Conservation (phyloP, 1,284 basidiomycete genomes). For the Pholiota adiposa region DNA sequence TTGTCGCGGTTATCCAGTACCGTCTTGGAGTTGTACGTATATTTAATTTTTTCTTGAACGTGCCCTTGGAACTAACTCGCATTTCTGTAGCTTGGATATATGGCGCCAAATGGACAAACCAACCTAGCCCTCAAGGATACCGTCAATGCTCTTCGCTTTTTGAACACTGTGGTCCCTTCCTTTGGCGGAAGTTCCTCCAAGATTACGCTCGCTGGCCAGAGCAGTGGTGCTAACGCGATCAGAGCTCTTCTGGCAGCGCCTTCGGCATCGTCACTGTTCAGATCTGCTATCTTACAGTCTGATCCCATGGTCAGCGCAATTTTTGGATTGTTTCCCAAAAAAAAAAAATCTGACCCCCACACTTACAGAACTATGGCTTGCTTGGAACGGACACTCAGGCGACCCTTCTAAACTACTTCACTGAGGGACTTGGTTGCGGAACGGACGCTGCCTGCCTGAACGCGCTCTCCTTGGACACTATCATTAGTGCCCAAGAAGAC, state of each 20-base stretch:
- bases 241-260: conserved; percentile 74
- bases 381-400: conserved; percentile 57
- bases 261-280: conserved; percentile 67
- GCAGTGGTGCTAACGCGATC: conserved; percentile 83
- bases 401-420: conserved; percentile 59
- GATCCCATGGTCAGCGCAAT: conserved; percentile 73
- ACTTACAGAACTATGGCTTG: conserved; percentile 72
- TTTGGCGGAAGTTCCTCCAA: conserved; percentile 72
- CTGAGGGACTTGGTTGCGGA: conserved; percentile 50
- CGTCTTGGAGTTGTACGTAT: conserved; percentile 76
- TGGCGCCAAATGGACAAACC: conserved; percentile 66
- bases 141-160: conserved; percentile 69
- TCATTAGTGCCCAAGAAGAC: conserved; percentile 53
- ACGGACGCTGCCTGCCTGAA: conserved; percentile 56
- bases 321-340: not conserved
- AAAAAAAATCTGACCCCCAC: not conserved
- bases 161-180: conserved; percentile 61
- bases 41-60: not conserved
- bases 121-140: conserved; percentile 79
- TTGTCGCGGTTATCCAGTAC: conserved; percentile 88
- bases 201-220: conserved; percentile 88
- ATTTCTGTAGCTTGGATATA: conserved; percentile 65
- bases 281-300: conserved; percentile 79
- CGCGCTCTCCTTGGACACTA: conserved; percentile 48
- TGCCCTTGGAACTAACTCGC: not conserved